These are phyloP conservation scores for Schizonepeta tenuifolia DNA, from an alignment of 257 asterid genomes.

Conservation along the genomic window DNA sequence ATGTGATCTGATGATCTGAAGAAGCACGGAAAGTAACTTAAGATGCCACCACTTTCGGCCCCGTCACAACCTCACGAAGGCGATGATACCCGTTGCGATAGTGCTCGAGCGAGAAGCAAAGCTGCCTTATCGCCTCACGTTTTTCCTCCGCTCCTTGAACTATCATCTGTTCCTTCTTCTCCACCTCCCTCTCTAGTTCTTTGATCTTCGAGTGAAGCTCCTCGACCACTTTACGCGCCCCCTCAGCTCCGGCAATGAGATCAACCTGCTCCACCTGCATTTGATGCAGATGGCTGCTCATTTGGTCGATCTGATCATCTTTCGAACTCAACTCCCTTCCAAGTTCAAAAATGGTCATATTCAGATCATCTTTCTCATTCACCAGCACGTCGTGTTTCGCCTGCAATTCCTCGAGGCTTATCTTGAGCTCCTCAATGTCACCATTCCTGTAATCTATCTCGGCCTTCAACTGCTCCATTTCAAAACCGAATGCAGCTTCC, in stretches of 20 bases:
- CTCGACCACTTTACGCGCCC: constrained; percentile 41
- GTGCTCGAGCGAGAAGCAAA: constrained; percentile 85
- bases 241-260: constrained; percentile 54
- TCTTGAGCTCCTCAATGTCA: constrained; percentile 42
- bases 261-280: constrained; percentile 62
- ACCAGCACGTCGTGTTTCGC: constrained; percentile 35
- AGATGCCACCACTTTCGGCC: constrained; percentile 55
- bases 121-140: constrained; percentile 88
- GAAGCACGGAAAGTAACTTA: constrained; percentile 29
- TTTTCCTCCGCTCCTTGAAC: constrained; percentile 80
- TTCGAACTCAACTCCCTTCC: constrained; percentile 43
- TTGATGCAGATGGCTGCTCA: constrained; percentile 65
- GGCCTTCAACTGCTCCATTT: constrained; percentile 46
- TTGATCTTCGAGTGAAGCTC: constrained; percentile 52
- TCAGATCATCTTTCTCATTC: constrained; percentile 49
- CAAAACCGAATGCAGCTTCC: constrained; percentile 45
- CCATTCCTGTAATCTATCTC: constrained; percentile 41
- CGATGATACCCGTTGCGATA: constrained; percentile 68
- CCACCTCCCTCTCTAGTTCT: constrained; percentile 64
- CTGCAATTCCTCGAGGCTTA: constrained; percentile 37
- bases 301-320: constrained; percentile 54
- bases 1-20: not conserved
- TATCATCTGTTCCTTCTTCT: constrained; percentile 54
- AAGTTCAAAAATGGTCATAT: constrained; percentile 34
- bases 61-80: constrained; percentile 62